A percentile compares a stretch with the other conserved stretches of the same genome.
Conservation (phyloP, 2,329 filamentous ascomycete genomes). For the Pleoardoris graminearum region DNA sequence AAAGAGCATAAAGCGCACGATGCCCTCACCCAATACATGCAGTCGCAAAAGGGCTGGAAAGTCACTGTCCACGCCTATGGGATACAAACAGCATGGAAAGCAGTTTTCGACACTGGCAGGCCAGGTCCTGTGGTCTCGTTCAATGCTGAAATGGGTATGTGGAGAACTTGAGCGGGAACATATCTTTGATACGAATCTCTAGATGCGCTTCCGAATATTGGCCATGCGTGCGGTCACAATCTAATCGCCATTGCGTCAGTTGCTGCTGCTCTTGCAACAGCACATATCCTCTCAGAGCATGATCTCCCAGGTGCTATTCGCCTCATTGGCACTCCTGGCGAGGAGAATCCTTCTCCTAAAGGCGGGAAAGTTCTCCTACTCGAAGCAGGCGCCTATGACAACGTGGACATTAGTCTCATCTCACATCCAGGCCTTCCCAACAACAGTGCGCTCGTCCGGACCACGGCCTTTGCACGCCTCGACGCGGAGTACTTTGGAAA, state of each 20-base stretch:
- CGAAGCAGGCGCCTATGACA: conserved; percentile 49
- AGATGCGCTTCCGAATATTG: conserved; percentile 48
- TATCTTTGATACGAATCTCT: conserved; percentile 3
- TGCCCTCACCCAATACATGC: conserved; percentile 25
- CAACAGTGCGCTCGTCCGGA: conserved; percentile 26
- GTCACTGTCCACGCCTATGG: conserved; percentile 58
- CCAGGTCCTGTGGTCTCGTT: conserved; percentile 53
- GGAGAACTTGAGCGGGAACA: background rate
- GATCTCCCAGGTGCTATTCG: conserved; percentile 51
- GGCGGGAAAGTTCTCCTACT: conserved; percentile 57
- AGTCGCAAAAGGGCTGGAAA: conserved; percentile 51
- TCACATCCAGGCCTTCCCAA: conserved; percentile 32
- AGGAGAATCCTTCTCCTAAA: conserved; percentile 52
- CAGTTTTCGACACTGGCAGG: conserved; percentile 53
- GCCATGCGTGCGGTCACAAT: conserved; percentile 53
- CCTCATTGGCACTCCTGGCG: conserved; percentile 58
- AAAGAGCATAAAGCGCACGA: conserved; percentile 28
- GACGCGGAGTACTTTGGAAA: conserved; percentile 28
- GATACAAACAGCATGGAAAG: conserved; percentile 58
- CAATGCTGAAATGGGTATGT: conserved; percentile 45
- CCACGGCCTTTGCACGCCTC: conserved; percentile 20
- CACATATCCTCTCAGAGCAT: conserved; percentile 48
- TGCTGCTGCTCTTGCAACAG: conserved; percentile 48
- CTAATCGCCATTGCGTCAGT: conserved; percentile 49
- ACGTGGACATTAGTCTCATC: conserved; percentile 25